Percentiles rank a stretch among this genome's conserved stretches.
These are phyloP conservation scores for Calamus simplicifolius DNA, from an alignment of 176 grass and related monocot genomes.

Conservation along the genomic window DNA sequence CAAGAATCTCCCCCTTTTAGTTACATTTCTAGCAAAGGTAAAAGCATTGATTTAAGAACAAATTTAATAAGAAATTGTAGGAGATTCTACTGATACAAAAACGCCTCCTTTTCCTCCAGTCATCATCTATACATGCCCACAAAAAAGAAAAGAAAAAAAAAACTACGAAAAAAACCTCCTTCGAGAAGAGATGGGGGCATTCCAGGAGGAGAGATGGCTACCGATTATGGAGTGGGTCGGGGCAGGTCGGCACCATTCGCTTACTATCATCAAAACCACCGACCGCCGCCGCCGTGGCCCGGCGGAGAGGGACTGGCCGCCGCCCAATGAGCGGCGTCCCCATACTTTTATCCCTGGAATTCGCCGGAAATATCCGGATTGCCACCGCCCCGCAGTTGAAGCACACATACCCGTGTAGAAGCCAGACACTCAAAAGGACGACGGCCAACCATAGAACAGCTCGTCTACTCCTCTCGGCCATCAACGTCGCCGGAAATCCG, in stretches of 20 bases:
- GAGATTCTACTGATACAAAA: slow-evolving; percentile 6
- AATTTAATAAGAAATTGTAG: not conserved
- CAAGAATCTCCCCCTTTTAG: not conserved
- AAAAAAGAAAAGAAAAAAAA: not conserved
- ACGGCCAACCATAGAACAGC: not conserved
- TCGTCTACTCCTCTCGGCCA: not conserved
- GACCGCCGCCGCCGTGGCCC: too few relatives aligned
- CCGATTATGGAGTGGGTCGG: too few relatives aligned
- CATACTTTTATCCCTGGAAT: not conserved
- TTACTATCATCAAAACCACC: too few relatives aligned
- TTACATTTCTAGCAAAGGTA: not conserved
- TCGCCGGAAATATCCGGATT: not conserved
- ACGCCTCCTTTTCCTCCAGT: not conserved
- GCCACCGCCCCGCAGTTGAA: not conserved
- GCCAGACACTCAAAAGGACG: not conserved
- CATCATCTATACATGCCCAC: not conserved
- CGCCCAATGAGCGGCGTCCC: not conserved
- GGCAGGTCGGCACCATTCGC: too few relatives aligned
- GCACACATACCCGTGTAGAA: not conserved
- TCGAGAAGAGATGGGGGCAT: too few relatives aligned
- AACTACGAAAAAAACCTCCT: too few relatives aligned
- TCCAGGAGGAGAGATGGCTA: too few relatives aligned
- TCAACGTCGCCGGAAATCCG: not conserved
- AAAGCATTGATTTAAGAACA: too few relatives aligned
- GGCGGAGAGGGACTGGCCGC: not conserved